Percentiles rank a stretch among this genome's conserved stretches.
Conservation (phyloP, 176 grass and related monocot species). For the Areca catechu region DNA sequence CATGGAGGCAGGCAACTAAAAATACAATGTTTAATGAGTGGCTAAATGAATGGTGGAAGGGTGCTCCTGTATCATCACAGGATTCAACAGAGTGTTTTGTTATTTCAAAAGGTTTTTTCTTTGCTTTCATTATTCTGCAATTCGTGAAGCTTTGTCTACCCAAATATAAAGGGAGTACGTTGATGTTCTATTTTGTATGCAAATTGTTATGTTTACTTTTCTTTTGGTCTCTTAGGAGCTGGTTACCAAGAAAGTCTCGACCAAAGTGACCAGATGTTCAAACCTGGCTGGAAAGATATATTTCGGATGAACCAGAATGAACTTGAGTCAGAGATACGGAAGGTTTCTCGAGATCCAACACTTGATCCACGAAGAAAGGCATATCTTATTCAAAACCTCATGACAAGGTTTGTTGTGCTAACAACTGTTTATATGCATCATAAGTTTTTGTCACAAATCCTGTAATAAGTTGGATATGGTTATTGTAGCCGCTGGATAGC, state of each 20-base stretch:
- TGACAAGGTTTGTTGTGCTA: slow-evolving; percentile 57
- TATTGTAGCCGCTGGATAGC: slow-evolving; percentile 82
- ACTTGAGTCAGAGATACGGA: slow-evolving; percentile 75
- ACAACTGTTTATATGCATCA: too few species aligned
- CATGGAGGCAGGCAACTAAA: slow-evolving; percentile 66
- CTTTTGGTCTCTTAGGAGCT: slow-evolving; percentile 1
- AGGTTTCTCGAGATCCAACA: slow-evolving; percentile 74
- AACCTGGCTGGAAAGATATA: slow-evolving; percentile 94
- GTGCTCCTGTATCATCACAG: slow-evolving; percentile 25
- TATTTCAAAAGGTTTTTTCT: slow-evolving; percentile 38
- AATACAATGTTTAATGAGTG: slow-evolving; percentile 97
- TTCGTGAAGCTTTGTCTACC: neutral
- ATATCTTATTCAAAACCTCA: slow-evolving; percentile 94
- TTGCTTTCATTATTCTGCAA: slow-evolving; percentile 4
- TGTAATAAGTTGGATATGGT: slow-evolving; percentile 8
- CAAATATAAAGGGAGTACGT: too few species aligned
- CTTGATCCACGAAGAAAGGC: slow-evolving; percentile 84
- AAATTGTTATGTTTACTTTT: slow-evolving; percentile 3
- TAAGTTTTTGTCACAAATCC: neutral
- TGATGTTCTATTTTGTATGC: neutral
- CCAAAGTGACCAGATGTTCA: slow-evolving; percentile 63
- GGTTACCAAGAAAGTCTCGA: slow-evolving; percentile 38
- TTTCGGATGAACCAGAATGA: slow-evolving; percentile 90
- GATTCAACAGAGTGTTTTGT: slow-evolving; percentile 15
- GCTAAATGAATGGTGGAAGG: slow-evolving; percentile 83